Percentiles rank a stretch among this genome's conserved stretches.
phyloP scores from a whole-genome alignment of 2,329 filamentous ascomycete species.

The Bipolaris gigantea region DNA sequence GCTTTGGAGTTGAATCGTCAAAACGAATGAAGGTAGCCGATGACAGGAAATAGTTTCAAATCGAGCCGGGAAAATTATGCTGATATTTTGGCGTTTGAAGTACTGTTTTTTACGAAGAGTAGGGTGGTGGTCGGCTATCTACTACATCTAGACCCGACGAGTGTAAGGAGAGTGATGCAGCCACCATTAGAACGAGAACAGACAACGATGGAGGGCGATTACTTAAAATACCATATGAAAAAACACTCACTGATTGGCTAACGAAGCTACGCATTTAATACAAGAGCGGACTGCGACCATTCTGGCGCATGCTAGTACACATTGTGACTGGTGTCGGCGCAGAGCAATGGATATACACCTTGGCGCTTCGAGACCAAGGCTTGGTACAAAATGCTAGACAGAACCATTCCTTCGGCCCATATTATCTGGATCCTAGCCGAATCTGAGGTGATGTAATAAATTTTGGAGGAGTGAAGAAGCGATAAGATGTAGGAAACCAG shows the following conservation, averaged over 20 bases:
- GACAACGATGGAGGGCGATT: not conserved
- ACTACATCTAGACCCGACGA: not conserved
- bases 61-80: not conserved
- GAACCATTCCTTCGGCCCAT: not conserved
- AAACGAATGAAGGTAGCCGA: not conserved
- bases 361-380: not conserved
- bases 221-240: not conserved
- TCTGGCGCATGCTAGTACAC: not conserved
- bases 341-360: not conserved
- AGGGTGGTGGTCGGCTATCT: not conserved
- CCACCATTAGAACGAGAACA: not conserved
- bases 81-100: not conserved
- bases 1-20: slow-evolving; percentile 6
- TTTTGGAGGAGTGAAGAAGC: not conserved
- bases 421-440: not conserved
- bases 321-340: not conserved
- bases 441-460: not conserved
- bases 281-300: not conserved
- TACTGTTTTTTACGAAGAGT: not conserved
- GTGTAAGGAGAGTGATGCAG: not conserved
- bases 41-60: not conserved
- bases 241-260: not conserved
- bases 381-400: not conserved
- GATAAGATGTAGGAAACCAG: not conserved
- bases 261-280: not conserved